Conservation (phyloP, 73 alveolate species). For the Uronychia setigera region DNA sequence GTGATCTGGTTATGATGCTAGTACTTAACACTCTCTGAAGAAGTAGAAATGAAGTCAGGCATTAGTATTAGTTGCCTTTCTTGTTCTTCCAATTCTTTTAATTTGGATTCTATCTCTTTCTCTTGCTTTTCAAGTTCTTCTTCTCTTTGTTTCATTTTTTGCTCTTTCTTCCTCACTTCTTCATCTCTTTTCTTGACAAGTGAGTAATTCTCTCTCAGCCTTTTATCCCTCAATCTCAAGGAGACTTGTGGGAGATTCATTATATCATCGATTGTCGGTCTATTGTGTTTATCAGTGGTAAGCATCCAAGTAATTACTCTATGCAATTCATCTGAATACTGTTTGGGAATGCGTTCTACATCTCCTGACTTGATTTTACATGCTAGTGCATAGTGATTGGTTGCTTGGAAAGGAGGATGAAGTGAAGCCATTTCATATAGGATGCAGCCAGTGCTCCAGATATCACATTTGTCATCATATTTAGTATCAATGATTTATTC, state of each 20-base stretch:
- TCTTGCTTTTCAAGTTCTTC: constrained; percentile 59
- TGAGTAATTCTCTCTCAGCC: constrained; percentile 24
- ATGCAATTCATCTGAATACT: constrained; percentile 51
- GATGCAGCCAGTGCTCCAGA: constrained; percentile 72
- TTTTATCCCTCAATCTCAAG: constrained; percentile 38
- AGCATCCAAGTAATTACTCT: constrained; percentile 47
- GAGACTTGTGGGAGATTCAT: constrained; percentile 47
- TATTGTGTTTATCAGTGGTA: constrained; percentile 41
- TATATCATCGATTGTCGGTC: constrained; percentile 61
- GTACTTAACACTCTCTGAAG: too few species aligned
- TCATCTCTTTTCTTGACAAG: constrained; percentile 38
- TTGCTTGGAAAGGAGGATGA: constrained; percentile 70
- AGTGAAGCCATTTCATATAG: constrained; percentile 55
- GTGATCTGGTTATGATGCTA: too few species aligned
- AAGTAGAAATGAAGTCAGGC: too few species aligned
- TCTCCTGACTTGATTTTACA: constrained; percentile 63
- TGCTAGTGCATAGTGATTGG: constrained; percentile 65
- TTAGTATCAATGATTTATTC: constrained; percentile 53
- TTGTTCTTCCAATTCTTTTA: constrained; percentile 45
- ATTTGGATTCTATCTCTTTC: constrained; percentile 65
- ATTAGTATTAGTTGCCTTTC: too few species aligned
- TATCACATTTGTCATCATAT: constrained; percentile 66
- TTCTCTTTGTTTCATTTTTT: constrained; percentile 22
- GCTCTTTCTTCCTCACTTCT: constrained; percentile 52
- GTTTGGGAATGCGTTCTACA: constrained; percentile 40